phyloP scores from a whole-genome alignment of 169 alveolate species.

The Plasmodium berghei region DNA sequence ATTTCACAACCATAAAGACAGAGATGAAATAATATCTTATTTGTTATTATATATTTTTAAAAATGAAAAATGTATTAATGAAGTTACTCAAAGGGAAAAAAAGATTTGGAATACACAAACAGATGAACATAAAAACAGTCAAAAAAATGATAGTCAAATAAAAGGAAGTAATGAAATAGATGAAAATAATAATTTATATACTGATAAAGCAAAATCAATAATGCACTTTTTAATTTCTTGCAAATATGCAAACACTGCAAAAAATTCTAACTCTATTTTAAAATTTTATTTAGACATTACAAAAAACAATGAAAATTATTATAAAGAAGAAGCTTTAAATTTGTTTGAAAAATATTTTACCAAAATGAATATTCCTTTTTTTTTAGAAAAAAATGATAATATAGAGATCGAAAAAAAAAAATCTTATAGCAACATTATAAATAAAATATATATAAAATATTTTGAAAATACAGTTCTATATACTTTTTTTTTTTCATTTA shows the following conservation, averaged over 20 bases:
- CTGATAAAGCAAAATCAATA: neutral
- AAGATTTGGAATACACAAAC: neutral
- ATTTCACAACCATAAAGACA: conserved; percentile 24
- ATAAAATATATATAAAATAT: conserved; percentile 63
- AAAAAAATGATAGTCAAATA: neutral
- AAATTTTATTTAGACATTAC: conserved; percentile 36
- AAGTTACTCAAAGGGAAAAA: conserved; percentile 23
- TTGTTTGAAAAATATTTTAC: conserved; percentile 24
- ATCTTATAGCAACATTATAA: conserved; percentile 38
- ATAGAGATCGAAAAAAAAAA: conserved; percentile 5
- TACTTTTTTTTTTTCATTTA: conserved; percentile 59
- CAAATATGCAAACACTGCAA: neutral
- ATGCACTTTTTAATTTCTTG: conserved; percentile 18
- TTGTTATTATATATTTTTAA: conserved; percentile 18
- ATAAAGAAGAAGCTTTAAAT: conserved; percentile 30
- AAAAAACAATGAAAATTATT: conserved; percentile 31
- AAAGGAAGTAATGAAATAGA: neutral
- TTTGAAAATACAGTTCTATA: conserved; percentile 57
- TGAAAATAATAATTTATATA: neutral
- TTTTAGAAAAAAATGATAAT: conserved; percentile 5
- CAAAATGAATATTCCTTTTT: conserved; percentile 23
- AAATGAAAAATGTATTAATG: conserved; percentile 24
- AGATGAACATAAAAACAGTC: neutral
- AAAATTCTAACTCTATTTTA: neutral
- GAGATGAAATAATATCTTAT: conserved; percentile 56